Evolutionary conservation across 2,329 filamentous ascomycete species (phyloP).

Genomic region (Keithomyces neogunnii): DNA sequence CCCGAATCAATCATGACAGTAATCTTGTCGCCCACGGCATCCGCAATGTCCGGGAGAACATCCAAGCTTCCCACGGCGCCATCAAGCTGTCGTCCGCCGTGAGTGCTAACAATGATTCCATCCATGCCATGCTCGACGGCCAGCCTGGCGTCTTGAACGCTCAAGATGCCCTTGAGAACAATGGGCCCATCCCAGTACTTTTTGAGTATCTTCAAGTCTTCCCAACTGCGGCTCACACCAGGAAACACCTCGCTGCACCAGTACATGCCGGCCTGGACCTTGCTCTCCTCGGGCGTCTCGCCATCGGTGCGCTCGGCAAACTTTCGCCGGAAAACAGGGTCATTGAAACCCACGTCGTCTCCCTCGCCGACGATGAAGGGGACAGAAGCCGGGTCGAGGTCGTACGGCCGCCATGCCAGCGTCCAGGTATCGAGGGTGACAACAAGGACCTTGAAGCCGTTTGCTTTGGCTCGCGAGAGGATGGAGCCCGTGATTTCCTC

Average conservation of each 20-base stretch:
- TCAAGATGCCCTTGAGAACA: conserved; percentile 32
- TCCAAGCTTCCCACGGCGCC: conserved; percentile 40
- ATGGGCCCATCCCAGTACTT: conserved; percentile 50
- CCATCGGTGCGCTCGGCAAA: conserved; percentile 29
- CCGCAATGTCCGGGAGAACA: conserved; percentile 36
- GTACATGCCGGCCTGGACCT: conserved; percentile 37
- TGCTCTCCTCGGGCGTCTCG: conserved; percentile 37
- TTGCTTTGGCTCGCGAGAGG: conserved; percentile 49
- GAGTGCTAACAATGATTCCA: conserved; percentile 33
- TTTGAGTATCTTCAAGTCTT: conserved; percentile 49
- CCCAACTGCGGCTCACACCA: conserved; percentile 43
- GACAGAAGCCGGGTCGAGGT: conserved; percentile 55
- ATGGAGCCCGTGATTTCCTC: conserved; percentile 58
- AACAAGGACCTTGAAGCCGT: conserved; percentile 57
- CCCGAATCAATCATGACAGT: conserved; percentile 44
- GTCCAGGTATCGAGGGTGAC: conserved; percentile 67
- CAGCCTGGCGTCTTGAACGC: conserved; percentile 29
- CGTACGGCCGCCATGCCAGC: conserved; percentile 59
- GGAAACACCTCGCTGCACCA: conserved; percentile 48
- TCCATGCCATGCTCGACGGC: conserved; percentile 28
- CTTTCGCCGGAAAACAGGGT: conserved; percentile 50
- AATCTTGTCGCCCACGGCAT: conserved; percentile 50
- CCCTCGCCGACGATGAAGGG: conserved; percentile 53
- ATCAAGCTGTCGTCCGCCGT: conserved; percentile 34
- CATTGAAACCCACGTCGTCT: conserved; percentile 53